phyloP scores from a whole-genome alignment of 2,329 filamentous ascomycete genomes.

The Colletotrichum limetticola region DNA sequence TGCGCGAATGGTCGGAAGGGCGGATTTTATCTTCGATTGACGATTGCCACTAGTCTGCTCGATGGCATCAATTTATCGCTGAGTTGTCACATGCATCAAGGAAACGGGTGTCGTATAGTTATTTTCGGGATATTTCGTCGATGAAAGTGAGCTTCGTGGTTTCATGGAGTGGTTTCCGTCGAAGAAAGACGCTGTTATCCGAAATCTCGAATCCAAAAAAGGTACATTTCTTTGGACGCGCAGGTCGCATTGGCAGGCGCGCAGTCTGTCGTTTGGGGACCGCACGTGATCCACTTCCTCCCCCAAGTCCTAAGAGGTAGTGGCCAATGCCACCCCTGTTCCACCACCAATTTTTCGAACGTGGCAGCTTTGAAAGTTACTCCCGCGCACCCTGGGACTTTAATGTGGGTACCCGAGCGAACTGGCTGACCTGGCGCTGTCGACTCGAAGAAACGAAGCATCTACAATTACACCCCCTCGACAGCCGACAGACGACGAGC shows the following conservation, averaged over 20 bases:
- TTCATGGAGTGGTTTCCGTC: not conserved
- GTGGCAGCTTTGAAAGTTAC: slow-evolving; percentile 58
- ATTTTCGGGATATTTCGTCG: not conserved
- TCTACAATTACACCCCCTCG: slow-evolving; percentile 16
- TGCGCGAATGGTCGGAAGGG: slow-evolving; percentile 2
- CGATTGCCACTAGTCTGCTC: not conserved
- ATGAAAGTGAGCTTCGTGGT: not conserved
- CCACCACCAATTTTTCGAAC: slow-evolving; percentile 54
- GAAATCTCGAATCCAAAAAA: not conserved
- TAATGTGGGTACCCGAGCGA: slow-evolving; percentile 29
- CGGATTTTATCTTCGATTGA: slow-evolving; percentile 8
- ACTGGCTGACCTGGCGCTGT: slow-evolving; percentile 33
- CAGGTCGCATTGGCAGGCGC: slow-evolving; percentile 11
- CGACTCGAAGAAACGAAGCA: slow-evolving; percentile 30
- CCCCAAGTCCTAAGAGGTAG: not conserved
- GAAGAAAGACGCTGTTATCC: not conserved
- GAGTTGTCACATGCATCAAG: slow-evolving; percentile 6
- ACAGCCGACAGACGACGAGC: slow-evolving; percentile 8
- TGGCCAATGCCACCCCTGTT: slow-evolving; percentile 40
- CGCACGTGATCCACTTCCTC: slow-evolving; percentile 28
- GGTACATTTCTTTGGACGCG: slow-evolving; percentile 5
- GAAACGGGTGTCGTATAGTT: slow-evolving; percentile 9
- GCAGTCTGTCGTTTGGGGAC: not conserved
- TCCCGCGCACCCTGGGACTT: slow-evolving; percentile 36
- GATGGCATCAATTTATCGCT: slow-evolving; percentile 16